Percentiles rank a stretch among this genome's conserved stretches.
Evolutionary conservation across 1,284 basidiomycete genomes (phyloP).

Genomic region (Apiotrichum mycotoxinovorans): DNA sequence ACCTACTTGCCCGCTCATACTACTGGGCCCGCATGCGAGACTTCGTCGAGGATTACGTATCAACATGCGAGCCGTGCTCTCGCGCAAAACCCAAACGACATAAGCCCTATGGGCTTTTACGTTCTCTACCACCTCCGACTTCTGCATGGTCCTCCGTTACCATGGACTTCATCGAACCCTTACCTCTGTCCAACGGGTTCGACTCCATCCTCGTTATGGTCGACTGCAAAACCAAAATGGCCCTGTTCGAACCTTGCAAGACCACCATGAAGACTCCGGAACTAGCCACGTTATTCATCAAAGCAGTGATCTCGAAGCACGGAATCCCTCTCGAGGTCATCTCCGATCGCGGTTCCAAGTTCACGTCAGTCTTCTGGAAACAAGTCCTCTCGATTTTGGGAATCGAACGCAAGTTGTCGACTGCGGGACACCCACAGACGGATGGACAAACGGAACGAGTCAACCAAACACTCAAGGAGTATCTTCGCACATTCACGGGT

Average conservation of each 20-base stretch:
- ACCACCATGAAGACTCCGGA: too few relatives aligned
- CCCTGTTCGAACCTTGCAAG: conserved; percentile 45
- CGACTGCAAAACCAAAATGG: conserved; percentile 51
- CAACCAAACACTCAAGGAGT: background rate
- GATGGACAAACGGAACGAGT: background rate
- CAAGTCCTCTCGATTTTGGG: background rate
- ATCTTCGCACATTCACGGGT: conserved; percentile 29
- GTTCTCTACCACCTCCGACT: conserved; percentile 48
- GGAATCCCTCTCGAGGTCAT: background rate
- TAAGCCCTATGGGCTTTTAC: conserved; percentile 44
- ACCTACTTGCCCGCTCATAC: conserved; percentile 28
- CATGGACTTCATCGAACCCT: conserved; percentile 54
- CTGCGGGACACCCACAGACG: background rate
- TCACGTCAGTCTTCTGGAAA: conserved; percentile 33
- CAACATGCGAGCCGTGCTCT: conserved; percentile 50
- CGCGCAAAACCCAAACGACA: conserved; percentile 46
- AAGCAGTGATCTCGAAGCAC: background rate
- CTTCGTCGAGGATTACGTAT: conserved; percentile 28
- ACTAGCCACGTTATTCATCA: background rate
- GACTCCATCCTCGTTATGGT: conserved; percentile 52
- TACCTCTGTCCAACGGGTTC: conserved; percentile 49
- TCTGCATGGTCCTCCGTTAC: conserved; percentile 51
- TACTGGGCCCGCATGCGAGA: conserved; percentile 28
- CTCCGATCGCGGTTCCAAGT: conserved; percentile 10
- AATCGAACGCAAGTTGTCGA: background rate